Evolutionary conservation across 805 yeast species (phyloP).

Genomic region (Yamadazyma philogaea): DNA sequence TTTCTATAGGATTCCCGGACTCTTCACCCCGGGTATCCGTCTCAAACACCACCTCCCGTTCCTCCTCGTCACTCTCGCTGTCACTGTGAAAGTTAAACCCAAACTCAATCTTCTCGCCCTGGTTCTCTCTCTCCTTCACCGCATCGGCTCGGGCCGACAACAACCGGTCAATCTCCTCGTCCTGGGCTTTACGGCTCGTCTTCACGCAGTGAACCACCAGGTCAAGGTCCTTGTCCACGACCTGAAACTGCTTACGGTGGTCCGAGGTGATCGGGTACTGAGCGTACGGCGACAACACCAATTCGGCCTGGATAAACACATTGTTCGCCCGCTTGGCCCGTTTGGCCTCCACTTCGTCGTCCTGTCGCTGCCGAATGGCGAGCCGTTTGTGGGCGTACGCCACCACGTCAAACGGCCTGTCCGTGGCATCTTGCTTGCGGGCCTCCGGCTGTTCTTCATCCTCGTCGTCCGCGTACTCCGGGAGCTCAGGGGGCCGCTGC

Average conservation of each 20-base stretch:
- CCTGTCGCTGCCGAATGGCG: conserved; percentile 30
- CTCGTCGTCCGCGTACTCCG: conserved; percentile 14
- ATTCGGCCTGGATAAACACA: conserved; percentile 38
- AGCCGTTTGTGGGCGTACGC: conserved; percentile 53
- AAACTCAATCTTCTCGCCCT: conserved; percentile 15
- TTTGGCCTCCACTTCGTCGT: conserved; percentile 18
- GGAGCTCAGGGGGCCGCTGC: conserved; percentile 12
- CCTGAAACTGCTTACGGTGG: conserved; percentile 21
- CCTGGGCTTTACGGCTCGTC: conserved; percentile 18
- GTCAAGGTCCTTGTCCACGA: conserved; percentile 26
- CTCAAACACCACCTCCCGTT: conserved; percentile 11
- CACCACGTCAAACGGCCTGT: conserved; percentile 47
- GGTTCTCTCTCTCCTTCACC: conserved; percentile 5
- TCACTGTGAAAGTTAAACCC: conserved; percentile 15
- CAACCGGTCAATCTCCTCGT: conserved; percentile 12
- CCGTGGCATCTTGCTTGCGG: conserved; percentile 8
- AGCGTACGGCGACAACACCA: conserved; percentile 37
- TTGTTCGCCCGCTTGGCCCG: conserved; percentile 24
- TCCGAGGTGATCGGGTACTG: conserved; percentile 19
- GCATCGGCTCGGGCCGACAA: conserved; percentile 10
- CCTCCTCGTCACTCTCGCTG: conserved; percentile 15
- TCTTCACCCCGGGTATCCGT: neutral
- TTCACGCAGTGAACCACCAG: conserved; percentile 32
- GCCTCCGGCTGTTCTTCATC: conserved; percentile 5
- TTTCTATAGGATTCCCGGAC: too few relatives aligned